Evolutionary conservation across 1,284 basidiomycete genomes (phyloP), one percentile per base, ranked within the genome.

Genomic region (Pholiota adiposa): DNA sequence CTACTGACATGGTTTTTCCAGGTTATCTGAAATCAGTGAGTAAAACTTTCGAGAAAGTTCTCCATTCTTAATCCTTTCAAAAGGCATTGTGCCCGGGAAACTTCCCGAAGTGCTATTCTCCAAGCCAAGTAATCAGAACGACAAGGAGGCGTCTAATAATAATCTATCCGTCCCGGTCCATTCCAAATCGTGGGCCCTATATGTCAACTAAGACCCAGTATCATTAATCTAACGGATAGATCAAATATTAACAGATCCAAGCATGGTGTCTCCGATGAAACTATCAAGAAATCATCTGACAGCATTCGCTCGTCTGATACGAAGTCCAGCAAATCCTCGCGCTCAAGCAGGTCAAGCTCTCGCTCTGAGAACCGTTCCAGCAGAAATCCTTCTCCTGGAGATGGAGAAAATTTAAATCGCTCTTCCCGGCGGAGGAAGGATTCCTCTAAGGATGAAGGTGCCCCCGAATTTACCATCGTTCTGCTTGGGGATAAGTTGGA

Each of bases 401-500:
- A 61, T 38, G 55, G 62, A 33, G 62, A 63, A 4, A 67, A 61
- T 36, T 21, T 31, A 14, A 34, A 31, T n/a, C 46, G 34, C 8
- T 34, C 46, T 31, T 25, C 54, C 23, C 54, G 54, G 8, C 54
- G 54, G 23, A 27, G 54, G 48, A 56, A 46, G 58, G 63, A 63
- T 11, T 33, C 53, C 12, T 49, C 58, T 5, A 59, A 51, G 36
- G 63, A 68, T 31, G 65, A 70, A 23, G 65, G 72, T 19, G 59
- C 67, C 16, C 67, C 67, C 14, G 69, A 74, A 56, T 78, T 77
- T 63, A 58, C 76, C 33, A 75, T 79, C 38, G 72, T 77, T 21
- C 61, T 78, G 29, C 63, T 79, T 50, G 76, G 75, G 48, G 73
- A 75, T 51, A 72, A 68, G 54, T 62, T 69, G 4, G 71, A 74